These are phyloP conservation scores for Melastoma candidum DNA, from an alignment of 441 rosid species.

Conservation along the genomic window DNA sequence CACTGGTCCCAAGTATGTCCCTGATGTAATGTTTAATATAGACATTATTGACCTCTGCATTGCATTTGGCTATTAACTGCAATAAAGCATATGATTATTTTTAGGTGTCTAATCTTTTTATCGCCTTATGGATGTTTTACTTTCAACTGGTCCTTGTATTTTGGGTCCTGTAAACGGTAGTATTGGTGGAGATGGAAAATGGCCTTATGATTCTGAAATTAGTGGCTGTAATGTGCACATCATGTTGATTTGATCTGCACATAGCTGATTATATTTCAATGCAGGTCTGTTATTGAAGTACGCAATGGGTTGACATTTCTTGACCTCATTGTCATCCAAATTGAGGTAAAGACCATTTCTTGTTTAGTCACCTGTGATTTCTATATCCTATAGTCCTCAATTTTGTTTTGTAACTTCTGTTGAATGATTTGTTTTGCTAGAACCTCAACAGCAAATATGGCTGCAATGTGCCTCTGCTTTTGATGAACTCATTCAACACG, in stretches of 20 bases:
- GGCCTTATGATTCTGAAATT: too few relatives aligned
- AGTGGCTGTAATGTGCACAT: too few relatives aligned
- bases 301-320: conserved; percentile 73
- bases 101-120: too few relatives aligned
- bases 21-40: too few relatives aligned
- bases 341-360: conserved; percentile 35
- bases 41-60: too few relatives aligned
- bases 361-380: not conserved
- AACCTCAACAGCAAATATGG: conserved; percentile 58
- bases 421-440: conserved; percentile 22
- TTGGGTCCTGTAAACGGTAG: too few relatives aligned
- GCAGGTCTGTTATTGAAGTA: conserved; percentile 67
- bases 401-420: not conserved
- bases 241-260: not conserved
- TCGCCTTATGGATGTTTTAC: too few relatives aligned
- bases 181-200: too few relatives aligned
- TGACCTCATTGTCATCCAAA: conserved; percentile 63
- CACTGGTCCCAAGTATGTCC: conserved; percentile 66
- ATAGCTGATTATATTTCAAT: not conserved
- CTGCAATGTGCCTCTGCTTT: conserved; percentile 59
- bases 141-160: too few relatives aligned
- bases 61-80: too few relatives aligned
- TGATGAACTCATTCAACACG: conserved; percentile 75
- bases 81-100: too few relatives aligned
- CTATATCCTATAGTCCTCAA: not conserved